Base-by-base conservation (phyloP, 495 filamentous ascomycete species). In the Lasiosphaeria hispida region DNA sequence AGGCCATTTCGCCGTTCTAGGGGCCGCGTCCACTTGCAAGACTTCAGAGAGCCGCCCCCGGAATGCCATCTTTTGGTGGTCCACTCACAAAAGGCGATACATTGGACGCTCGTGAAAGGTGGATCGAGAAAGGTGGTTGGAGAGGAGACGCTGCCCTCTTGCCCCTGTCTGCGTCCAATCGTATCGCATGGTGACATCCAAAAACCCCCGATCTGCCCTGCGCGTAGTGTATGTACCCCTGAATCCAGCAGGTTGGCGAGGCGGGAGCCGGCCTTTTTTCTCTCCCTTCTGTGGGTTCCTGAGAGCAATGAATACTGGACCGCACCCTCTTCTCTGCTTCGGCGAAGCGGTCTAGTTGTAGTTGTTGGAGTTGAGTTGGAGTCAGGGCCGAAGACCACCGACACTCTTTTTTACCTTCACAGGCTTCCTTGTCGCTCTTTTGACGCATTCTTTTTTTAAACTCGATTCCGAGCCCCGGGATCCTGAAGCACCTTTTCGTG, bases 91-190 rank as follows among this genome's bases (percentile, higher is more conserved):
- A 42, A 45, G 18, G 1, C 13, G 15, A 8, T 10, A 7, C 17
- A 40, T 55, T 55, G 53, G 53, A 48, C 33, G 11, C 42, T 36
- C 42, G 41, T 47, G 41, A 55, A 42, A 55, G 53, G 53, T 38
- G 42, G 42, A 42, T 5, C n/a, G 14, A 18, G 14, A 45, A 30
- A 45, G 34, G 53, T 55, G 53, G 53, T 30, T 37, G 36, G 49
- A 13, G 14, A 10, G 33, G 15, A 14, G 50, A 15, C 23, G 47
- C 34, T 47, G 48, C 33, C 40, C 7, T 42, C 19, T 49, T 8
- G 39, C 40, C 58, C 59, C 59, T 61, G 54, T 35, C 59, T 17
- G 33, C 58, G 48, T 30, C 66, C 66, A 66, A 66, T 69, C 42
- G 55, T 56, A 56, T 57, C 50, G 54, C 23, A 54, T 38, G 58